Evolutionary conservation across 2,329 filamentous ascomycete genomes (phyloP).

Genomic region (Fusarium tanahbumbuense): DNA sequence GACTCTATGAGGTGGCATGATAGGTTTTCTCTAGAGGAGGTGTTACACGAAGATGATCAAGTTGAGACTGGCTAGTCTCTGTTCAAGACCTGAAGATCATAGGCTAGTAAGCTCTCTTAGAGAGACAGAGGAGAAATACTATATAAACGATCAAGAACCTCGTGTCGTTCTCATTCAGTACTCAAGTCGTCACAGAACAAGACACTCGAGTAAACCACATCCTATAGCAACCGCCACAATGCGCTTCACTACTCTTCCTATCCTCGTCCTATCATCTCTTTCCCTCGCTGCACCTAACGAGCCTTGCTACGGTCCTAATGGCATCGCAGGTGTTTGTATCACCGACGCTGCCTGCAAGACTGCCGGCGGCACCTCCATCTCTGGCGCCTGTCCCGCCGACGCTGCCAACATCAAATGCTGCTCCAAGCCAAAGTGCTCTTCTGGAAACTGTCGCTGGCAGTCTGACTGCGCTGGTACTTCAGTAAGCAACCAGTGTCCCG

Average conservation of each 20-base stretch:
- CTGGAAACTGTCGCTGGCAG: conserved; percentile 54
- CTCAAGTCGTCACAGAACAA: background rate
- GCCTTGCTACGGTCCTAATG: conserved; percentile 48
- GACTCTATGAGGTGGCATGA: background rate
- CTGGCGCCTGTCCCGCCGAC: conserved; percentile 54
- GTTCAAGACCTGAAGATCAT: background rate
- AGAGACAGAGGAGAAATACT: background rate
- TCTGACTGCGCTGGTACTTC: conserved; percentile 52
- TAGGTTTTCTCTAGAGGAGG: background rate
- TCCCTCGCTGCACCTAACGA: conserved; percentile 48
- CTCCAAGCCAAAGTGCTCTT: conserved; percentile 53
- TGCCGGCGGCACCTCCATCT: conserved; percentile 53
- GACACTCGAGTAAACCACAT: background rate
- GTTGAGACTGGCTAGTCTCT: conserved; percentile 17
- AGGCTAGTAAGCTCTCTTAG: too few species aligned
- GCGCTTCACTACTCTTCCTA: conserved; percentile 22
- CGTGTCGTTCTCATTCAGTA: background rate
- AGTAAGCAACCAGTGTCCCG: conserved; percentile 52
- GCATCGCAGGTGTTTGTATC: conserved; percentile 53
- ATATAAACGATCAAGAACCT: conserved; percentile 11
- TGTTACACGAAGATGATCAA: conserved; percentile 22
- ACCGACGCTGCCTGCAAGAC: conserved; percentile 51
- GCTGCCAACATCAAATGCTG: conserved; percentile 56
- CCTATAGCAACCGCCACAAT: conserved; percentile 26
- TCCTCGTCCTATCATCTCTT: conserved; percentile 25